phyloP scores from a whole-genome alignment of 2,329 filamentous ascomycete species.

The Hortaea sp. region DNA sequence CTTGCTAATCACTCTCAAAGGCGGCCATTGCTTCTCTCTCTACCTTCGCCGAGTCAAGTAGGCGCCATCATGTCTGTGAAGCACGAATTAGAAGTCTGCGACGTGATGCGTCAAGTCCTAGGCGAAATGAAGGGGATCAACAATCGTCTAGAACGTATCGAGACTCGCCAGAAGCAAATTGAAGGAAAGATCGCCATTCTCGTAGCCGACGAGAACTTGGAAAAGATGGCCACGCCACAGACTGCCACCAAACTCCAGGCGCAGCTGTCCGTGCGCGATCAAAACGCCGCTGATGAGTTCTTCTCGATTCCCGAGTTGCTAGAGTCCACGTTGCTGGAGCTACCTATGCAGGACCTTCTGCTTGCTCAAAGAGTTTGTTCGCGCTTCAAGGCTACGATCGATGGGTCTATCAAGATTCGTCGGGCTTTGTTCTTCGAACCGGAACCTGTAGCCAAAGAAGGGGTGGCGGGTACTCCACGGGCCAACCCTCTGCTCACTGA shows the following conservation, averaged over 20 bases:
- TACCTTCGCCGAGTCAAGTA: background rate
- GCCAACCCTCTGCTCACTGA: too few relatives aligned
- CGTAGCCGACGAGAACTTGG: background rate
- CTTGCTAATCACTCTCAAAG: background rate
- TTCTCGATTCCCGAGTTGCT: slow-evolving; percentile 5
- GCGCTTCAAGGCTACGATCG: slow-evolving; percentile 7
- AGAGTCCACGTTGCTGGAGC: slow-evolving; percentile 5
- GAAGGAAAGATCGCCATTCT: background rate
- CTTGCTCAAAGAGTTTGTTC: slow-evolving; percentile 6
- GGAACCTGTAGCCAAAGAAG: background rate
- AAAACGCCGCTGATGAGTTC: background rate
- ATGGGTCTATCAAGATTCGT: slow-evolving; percentile 3
- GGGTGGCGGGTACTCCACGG: too few relatives aligned
- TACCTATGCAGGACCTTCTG: background rate
- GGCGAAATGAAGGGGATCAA: background rate
- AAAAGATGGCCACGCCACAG: background rate
- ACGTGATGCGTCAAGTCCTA: background rate
- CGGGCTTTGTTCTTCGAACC: background rate
- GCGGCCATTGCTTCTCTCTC: background rate
- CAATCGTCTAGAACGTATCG: background rate
- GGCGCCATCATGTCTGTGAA: background rate
- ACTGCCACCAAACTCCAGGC: background rate
- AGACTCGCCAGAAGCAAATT: background rate
- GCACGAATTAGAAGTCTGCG: too few relatives aligned
- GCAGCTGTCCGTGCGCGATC: background rate